Conservation (phyloP, 257 asterid species). For the Buddleja alternifolia region DNA sequence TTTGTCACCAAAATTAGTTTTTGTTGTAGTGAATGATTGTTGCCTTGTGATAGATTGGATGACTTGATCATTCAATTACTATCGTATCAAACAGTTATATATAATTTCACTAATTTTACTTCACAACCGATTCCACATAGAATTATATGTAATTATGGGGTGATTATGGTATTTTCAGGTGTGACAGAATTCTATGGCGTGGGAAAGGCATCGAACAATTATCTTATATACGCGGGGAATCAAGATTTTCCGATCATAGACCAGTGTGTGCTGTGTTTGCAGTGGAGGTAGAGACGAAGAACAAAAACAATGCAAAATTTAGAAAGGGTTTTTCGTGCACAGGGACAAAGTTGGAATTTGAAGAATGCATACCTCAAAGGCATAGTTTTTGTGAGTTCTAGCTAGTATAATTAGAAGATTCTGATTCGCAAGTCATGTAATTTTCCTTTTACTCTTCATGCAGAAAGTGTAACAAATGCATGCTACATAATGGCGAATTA, state of each 20-base stretch:
- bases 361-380: conserved; percentile 58
- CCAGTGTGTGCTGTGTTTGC: conserved; percentile 80
- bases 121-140: too few species aligned
- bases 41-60: too few species aligned
- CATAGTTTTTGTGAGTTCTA: conserved; percentile 64
- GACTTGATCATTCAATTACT: too few species aligned
- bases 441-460: too few species aligned
- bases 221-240: conserved; percentile 78
- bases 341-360: conserved; percentile 43
- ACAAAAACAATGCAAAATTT: conserved; percentile 39
- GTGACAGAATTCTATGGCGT: conserved; percentile 86
- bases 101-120: too few species aligned
- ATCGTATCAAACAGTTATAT: too few species aligned
- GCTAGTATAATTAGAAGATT: conserved; percentile 6
- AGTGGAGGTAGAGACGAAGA: conserved; percentile 57
- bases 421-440: too few species aligned
- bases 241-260: conserved; percentile 85
- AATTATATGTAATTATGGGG: background rate
- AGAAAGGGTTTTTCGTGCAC: conserved; percentile 74
- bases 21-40: too few species aligned
- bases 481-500: too few species aligned
- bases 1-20: too few species aligned
- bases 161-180: conserved; percentile 48
- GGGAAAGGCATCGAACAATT: conserved; percentile 70
- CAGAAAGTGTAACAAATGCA: too few species aligned